Base-by-base conservation (phyloP, 306 rosid species). In the peach (Prunus persica) region DNA sequence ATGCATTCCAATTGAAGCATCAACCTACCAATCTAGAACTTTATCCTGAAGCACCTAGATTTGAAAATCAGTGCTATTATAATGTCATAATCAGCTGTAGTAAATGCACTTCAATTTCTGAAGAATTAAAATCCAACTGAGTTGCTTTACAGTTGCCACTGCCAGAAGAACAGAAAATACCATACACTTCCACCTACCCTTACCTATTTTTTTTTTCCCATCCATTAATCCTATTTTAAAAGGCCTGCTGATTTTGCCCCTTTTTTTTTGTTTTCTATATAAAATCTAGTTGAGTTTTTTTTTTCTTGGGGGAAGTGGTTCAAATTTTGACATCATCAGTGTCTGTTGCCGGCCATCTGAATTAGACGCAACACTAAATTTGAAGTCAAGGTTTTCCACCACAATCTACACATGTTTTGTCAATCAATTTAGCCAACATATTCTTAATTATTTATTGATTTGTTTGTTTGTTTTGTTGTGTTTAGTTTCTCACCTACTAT, bases 401-500 rank as follows among this genome's bases (percentile, higher is more conserved):
- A 34, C 69, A 65, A 65, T 9, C 49, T 4, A 18, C 27, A 34
- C 16, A 18, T 15, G 67, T 34, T 65, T 30, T 61, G 30, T 16
- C 43, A 6, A 38, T 38, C 43, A 38, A 38, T 38, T 38, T 38
- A 38, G 9, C 3, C 67, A 28, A 6, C 41, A 27, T 28, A 41
- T 32, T 25, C 25, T 20, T 2, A 1, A 52, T 65, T 43, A 14
- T 4, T 57, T 1, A 54, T 65, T 43, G 2, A 4, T 57, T 65
- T 43, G 2, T 4, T 57, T 68, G 25, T 0, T 28, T n/a, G 0
- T 3, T 8, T 11, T 4, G 20, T 50, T 51, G 12, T 27, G 56
- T 64, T 54, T 80, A 84, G 85, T 82, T 76, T 84, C 79, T 80
- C 88, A 89, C 87, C 90, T 11, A 84, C 88, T 84, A 79, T 76